These are phyloP conservation scores for Pseudogymnoascus sp. DNA, from an alignment of 2,329 filamentous ascomycete genomes.

Conservation along the genomic window DNA sequence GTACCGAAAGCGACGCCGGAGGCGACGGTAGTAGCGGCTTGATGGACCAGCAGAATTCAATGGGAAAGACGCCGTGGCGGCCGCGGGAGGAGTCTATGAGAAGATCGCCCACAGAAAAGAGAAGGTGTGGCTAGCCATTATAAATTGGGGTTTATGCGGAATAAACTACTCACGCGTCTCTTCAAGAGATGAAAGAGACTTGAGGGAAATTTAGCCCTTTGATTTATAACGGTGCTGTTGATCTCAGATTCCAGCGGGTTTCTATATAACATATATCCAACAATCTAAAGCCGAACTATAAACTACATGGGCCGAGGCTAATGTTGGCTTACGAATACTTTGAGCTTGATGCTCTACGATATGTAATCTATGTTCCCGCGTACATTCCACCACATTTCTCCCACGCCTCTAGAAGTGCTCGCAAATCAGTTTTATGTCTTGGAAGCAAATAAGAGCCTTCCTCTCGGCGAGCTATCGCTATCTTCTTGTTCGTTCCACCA, in stretches of 20 bases:
- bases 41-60: constrained; percentile 21
- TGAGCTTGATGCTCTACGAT: background rate
- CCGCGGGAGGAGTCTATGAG: constrained; percentile 13
- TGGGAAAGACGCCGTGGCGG: constrained; percentile 20
- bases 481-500: background rate
- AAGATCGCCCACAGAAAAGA: constrained; percentile 1
- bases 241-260: too few relatives aligned
- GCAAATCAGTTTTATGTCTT: background rate
- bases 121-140: background rate
- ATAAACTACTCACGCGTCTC: too few relatives aligned
- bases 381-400: background rate
- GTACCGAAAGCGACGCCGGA: constrained; percentile 9
- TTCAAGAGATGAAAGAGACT: too few relatives aligned
- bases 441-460: background rate
- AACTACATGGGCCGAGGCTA: too few relatives aligned
- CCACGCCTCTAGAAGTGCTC: background rate
- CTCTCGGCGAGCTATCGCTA: background rate
- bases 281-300: too few relatives aligned
- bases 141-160: background rate
- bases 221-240: too few relatives aligned
- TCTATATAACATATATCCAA: too few relatives aligned
- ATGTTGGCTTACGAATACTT: background rate
- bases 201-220: too few relatives aligned
- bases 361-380: background rate
- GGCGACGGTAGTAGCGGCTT: constrained; percentile 9